Evolutionary conservation across 345 rosid genomes (phyloP).

Genomic region (Syzygium aromaticum): DNA sequence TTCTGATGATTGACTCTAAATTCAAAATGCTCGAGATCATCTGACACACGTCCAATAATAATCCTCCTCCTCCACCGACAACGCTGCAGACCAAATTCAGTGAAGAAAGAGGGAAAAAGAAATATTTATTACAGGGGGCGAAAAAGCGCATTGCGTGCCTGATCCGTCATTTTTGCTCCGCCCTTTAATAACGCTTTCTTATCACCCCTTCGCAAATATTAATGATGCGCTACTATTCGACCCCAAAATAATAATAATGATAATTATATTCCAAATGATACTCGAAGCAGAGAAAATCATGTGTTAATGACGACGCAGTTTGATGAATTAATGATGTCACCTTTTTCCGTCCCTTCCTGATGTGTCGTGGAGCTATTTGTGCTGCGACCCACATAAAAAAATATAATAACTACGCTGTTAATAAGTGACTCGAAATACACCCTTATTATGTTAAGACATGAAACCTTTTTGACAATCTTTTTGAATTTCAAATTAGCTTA

Average conservation of each 20-base stretch:
- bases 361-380: background rate
- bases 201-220: background rate
- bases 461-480: too few relatives aligned
- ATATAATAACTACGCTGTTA: background rate
- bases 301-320: background rate
- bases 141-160: background rate
- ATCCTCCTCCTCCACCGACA: background rate
- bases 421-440: background rate
- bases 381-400: background rate
- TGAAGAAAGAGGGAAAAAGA: background rate
- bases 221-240: background rate
- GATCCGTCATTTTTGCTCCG: background rate
- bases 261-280: too few relatives aligned
- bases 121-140: background rate
- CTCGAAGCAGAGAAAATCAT: background rate
- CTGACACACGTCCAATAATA: background rate
- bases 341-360: background rate
- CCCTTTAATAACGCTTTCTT: rapidly evolving
- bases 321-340: too few relatives aligned
- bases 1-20: background rate
- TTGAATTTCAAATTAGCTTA: too few relatives aligned
- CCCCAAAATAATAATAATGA: too few relatives aligned
- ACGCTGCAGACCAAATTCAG: background rate
- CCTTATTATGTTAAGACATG: too few relatives aligned
- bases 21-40: background rate